Base-by-base conservation (phyloP, 441 rosid genomes). In the Populus hybrid region DNA sequence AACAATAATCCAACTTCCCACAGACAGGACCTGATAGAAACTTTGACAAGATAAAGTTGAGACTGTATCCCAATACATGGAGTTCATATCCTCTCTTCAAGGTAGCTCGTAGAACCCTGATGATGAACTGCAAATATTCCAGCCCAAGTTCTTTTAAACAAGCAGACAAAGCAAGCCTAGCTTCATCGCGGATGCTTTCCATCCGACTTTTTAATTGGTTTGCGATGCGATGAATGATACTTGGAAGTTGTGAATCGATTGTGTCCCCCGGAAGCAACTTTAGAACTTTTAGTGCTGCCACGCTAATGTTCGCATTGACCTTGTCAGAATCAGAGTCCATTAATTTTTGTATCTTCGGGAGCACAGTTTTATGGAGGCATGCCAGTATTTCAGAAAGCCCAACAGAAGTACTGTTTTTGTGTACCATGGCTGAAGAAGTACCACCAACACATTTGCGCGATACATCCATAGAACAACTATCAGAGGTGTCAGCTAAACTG, bases 131-230 rank as follows among this genome's bases (percentile, higher is more conserved):
- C 89, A 97, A 81, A 83, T 87, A 93, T 84, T 91, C 98, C 78
- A 88, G 80, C 61, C 98, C 99, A 71, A 97, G 97, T 84, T 90
- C 98, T 87, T 92, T 94, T 84, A 97, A 81, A 88, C 98, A 94
- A 76, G 92, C 95, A 77, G 86, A 91, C 85, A 97, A 88, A 85
- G 97, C 98, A 75, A 75, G 72, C 87, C 99, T 91, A 57, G 98
- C 98, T 78, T 93, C 94, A 82, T 89, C 89, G 50, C 98, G 97
- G 30, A 81, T 77, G 71, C 92, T 89, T 71, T 86, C 98, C 76
- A 84, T 46, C 74, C 93, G 97, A 74, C 79, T 90, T 91, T 92
- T 97, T 67, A 92, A 79, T 83, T 88, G 91, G 79, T 89, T 94
- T 61, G 95, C 87, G 50, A 91, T 83, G 69, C 88, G 90, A 78